Evolutionary conservation across 805 yeast species (phyloP), one percentile per base, ranked within the genome.

Genomic region (Pichia deserticola): DNA sequence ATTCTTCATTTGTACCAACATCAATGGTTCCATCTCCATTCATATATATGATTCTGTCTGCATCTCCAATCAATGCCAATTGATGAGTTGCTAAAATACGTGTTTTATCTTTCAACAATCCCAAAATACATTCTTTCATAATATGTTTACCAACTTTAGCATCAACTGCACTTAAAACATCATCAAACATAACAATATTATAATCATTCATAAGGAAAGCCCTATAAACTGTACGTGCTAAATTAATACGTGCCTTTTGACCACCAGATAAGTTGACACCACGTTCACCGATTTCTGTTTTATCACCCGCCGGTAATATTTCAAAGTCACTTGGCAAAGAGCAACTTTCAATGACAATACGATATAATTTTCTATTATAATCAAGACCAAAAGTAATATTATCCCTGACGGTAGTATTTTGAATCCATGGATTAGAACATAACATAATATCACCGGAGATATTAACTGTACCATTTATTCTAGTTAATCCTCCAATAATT

Each of bases 261-360:
- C 96, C 96, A 52, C 96, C 96, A 5, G 90, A 83, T 36, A 87
- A 66, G 3, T 89, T 86, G 45, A 88, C 82, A 56, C 95, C 96
- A 60, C 88, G 74, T 63, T 87, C 95, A 54, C 95, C 96, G 57
- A 87, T 85, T 63, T 84, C 87, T 1, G 95, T 86, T 45, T 62
- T 58, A 60, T 88, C 95, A 38, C 92, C 92, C 20, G 82, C 88
- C 11, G 86, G 86, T 33, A 88, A 67, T 39, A 78, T 71, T 5
- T 77, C 77, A 52, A 87, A 70, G 64, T 87, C 96, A 45, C 77
- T 78, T 42, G 73, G 72, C 49, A 87, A 67, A 0, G 89, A 80
- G 67, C 95, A 87, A 3, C 82, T 81, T 36, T 72, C 68, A 20
- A 88, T 64, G 5, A 86, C 78, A 7, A 65, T 62, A 9, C 70